A percentile compares a stretch with the other conserved stretches of the same genome.
Conservation (phyloP, 345 rosid species). For the Leavenworthia alabamica region DNA sequence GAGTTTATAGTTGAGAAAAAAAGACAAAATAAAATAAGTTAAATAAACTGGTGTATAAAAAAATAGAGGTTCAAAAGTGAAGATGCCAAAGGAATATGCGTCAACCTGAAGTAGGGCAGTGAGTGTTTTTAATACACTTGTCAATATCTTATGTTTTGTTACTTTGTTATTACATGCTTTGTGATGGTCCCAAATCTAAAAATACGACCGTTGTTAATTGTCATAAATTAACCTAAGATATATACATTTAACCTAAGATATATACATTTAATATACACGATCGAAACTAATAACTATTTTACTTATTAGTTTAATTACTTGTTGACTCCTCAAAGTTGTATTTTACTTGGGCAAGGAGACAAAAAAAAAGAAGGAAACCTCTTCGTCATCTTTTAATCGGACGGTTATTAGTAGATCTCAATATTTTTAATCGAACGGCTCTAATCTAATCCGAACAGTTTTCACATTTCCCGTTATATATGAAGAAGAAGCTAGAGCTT, state of each 20-base stretch:
- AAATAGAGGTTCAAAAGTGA: not conserved
- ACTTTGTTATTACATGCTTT: not conserved
- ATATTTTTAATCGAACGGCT: conserved; percentile 6
- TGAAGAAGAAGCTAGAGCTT: not conserved
- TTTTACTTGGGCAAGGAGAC: conserved; percentile 15
- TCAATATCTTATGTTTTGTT: not conserved
- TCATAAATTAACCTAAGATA: not conserved
- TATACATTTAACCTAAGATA: no score
- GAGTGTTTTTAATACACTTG: not conserved
- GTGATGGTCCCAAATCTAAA: not conserved
- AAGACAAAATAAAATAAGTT: not conserved
- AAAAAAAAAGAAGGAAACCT: not conserved
- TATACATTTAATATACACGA: not conserved
- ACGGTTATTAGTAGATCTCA: not conserved
- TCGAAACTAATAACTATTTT: not conserved
- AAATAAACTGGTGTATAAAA: not conserved
- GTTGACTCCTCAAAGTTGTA: not conserved
- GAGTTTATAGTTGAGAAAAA: not conserved
- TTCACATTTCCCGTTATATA: conserved; percentile 5
- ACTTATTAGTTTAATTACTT: conserved; percentile 5
- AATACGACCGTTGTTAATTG: not conserved
- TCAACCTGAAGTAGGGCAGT: not conserved
- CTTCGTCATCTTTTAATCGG: not conserved
- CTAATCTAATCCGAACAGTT: not conserved
- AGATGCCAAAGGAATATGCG: conserved; percentile 17